phyloP scores from a whole-genome alignment of 352 stramenopile species.

The Thraustotheca clavata region DNA sequence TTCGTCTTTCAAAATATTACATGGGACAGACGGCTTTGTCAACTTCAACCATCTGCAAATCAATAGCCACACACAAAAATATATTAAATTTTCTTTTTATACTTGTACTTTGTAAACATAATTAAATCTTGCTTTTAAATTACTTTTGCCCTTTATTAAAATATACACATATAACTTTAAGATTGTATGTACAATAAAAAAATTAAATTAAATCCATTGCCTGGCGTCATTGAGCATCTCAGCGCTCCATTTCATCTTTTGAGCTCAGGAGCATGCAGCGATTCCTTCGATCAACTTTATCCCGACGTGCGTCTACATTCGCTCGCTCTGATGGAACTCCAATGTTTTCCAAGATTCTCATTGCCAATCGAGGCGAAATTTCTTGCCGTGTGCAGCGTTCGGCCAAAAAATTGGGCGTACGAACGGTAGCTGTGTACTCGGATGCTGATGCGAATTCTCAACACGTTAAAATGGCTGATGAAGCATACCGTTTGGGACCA shows the following conservation, averaged over 20 bases:
- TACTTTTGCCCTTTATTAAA: too few species aligned
- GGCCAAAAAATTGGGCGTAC: slow-evolving; percentile 77
- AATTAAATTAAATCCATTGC: too few species aligned
- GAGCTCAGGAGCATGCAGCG: background rate
- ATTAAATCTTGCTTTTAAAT: too few species aligned
- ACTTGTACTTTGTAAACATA: too few species aligned
- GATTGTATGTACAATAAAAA: too few species aligned
- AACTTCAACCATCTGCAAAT: slow-evolving; percentile 5
- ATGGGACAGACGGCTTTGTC: background rate
- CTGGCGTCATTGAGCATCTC: background rate
- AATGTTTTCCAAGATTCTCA: slow-evolving; percentile 83
- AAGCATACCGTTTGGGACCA: slow-evolving; percentile 61
- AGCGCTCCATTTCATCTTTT: background rate
- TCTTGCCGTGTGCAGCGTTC: slow-evolving; percentile 80
- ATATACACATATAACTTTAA: too few species aligned
- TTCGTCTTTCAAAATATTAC: too few species aligned
- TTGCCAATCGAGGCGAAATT: slow-evolving; percentile 89
- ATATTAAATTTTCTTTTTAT: too few species aligned
- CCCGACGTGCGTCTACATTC: slow-evolving; percentile 4
- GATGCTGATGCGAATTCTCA: slow-evolving; percentile 77
- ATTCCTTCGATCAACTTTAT: background rate
- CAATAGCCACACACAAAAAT: too few species aligned
- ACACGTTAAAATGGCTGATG: slow-evolving; percentile 62
- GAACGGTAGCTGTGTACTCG: slow-evolving; percentile 88
- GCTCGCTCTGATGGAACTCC: slow-evolving; percentile 14